phyloP scores from a whole-genome alignment of 2,329 filamentous ascomycete genomes.

The Blumeria graminis region DNA sequence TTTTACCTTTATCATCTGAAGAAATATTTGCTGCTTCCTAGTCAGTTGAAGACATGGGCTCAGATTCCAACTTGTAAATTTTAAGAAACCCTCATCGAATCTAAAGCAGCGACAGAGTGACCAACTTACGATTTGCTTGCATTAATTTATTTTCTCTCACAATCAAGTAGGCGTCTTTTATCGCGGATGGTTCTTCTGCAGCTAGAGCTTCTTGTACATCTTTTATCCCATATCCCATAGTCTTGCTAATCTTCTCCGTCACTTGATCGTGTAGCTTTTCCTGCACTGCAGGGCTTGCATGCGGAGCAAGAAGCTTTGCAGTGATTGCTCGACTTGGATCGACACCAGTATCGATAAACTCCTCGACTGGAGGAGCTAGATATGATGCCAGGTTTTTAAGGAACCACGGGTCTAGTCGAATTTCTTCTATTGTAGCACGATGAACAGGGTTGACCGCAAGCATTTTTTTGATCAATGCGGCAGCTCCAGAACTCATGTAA shows the following conservation, averaged over 20 bases:
- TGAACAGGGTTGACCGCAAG: constrained; percentile 86
- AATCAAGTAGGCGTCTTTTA: constrained; percentile 97
- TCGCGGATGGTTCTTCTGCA: constrained; percentile 81
- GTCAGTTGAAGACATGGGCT: constrained; percentile 5
- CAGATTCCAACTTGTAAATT: neutral
- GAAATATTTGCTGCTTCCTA: constrained; percentile 11
- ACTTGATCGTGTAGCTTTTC: constrained; percentile 82
- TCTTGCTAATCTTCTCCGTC: constrained; percentile 86
- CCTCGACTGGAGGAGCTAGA: constrained; percentile 65
- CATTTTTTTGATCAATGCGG: constrained; percentile 71
- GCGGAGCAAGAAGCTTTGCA: constrained; percentile 55
- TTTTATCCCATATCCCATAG: constrained; percentile 87
- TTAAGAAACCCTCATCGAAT: neutral
- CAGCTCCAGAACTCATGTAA: constrained; percentile 71
- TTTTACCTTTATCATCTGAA: constrained; percentile 13
- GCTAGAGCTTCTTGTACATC: constrained; percentile 88
- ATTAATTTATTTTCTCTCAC: constrained; percentile 95
- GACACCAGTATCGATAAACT: constrained; percentile 82
- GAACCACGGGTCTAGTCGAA: constrained; percentile 87
- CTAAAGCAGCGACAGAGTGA: neutral
- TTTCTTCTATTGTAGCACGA: constrained; percentile 80
- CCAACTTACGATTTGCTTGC: constrained; percentile 64
- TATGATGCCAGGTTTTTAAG: constrained; percentile 66
- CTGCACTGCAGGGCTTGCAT: constrained; percentile 53
- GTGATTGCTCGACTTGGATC: constrained; percentile 82